These are phyloP conservation scores for Podospora pseudoanserina DNA, from an alignment of 495 filamentous ascomycete genomes.

Conservation along the genomic window DNA sequence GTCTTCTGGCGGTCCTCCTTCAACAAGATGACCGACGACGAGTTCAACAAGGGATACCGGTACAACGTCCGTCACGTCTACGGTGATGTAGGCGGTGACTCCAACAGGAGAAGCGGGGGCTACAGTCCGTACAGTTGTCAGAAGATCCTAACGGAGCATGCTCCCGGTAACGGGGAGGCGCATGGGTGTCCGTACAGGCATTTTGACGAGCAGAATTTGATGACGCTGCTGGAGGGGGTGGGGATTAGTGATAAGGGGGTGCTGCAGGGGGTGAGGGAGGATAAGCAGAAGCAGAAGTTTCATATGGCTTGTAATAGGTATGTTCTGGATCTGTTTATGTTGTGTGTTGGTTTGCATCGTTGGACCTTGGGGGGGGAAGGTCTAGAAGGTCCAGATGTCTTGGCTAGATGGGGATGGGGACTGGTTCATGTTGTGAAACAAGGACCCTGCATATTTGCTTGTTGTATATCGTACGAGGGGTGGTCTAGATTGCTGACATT, in stretches of 20 bases:
- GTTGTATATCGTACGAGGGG: not conserved
- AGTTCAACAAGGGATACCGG: conserved; percentile 90
- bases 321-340: conserved; percentile 10
- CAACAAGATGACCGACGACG: conserved; percentile 80
- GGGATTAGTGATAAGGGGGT: conserved; percentile 76
- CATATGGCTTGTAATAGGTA: conserved; percentile 93
- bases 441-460: not conserved
- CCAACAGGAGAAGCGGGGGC: conserved; percentile 75
- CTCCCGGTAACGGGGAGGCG: conserved; percentile 75
- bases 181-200: conserved; percentile 97
- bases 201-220: conserved; percentile 82
- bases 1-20: conserved; percentile 88
- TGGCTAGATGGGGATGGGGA: not conserved
- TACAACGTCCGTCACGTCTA: conserved; percentile 95
- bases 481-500: not conserved
- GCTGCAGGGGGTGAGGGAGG: conserved; percentile 76
- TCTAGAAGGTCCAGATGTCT: not conserved
- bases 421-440: not conserved
- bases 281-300: conserved; percentile 81
- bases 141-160: conserved; percentile 83
- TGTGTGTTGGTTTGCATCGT: not conserved
- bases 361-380: not conserved
- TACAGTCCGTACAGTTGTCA: conserved; percentile 92
- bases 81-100: conserved; percentile 92
- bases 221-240: conserved; percentile 62